Evolutionary conservation across 2,329 filamentous ascomycete species (phyloP).

Genomic region (Arthrobotrys pseudoclavata): DNA sequence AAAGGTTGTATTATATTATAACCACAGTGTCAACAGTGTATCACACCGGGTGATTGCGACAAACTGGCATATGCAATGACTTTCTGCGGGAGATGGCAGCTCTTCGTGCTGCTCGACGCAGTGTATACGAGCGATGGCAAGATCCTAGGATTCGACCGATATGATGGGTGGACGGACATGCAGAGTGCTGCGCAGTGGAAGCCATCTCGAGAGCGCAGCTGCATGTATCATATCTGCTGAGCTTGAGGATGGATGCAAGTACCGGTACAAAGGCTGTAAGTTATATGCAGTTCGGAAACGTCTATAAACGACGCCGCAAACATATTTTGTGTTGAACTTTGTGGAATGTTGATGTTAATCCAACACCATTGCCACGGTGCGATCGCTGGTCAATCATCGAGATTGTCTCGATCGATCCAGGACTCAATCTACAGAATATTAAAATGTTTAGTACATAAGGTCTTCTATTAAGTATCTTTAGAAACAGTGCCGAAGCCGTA

Average conservation of each 20-base stretch:
- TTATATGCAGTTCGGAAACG: conserved; percentile 24
- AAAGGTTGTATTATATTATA: neutral
- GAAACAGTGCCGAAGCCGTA: too few relatives aligned
- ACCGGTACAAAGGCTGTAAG: conserved; percentile 37
- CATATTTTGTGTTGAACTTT: conserved; percentile 36
- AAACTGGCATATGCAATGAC: conserved; percentile 33
- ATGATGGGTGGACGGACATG: conserved; percentile 24
- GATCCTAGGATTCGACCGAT: conserved; percentile 11
- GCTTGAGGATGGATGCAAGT: conserved; percentile 24
- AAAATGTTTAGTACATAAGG: too few relatives aligned
- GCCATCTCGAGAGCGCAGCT: conserved; percentile 38
- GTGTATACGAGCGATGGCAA: conserved; percentile 36
- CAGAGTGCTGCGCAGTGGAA: conserved; percentile 36
- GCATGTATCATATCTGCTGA: conserved; percentile 30
- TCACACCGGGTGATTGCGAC: conserved; percentile 31
- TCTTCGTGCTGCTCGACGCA: conserved; percentile 34
- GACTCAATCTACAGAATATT: neutral
- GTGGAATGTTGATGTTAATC: conserved; percentile 23
- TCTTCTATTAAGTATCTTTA: too few relatives aligned
- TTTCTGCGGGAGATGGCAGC: conserved; percentile 39
- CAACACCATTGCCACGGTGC: conserved; percentile 19
- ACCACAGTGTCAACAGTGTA: conserved; percentile 3
- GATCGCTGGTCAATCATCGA: neutral
- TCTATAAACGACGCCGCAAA: conserved; percentile 29
- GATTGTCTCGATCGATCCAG: neutral